Percentiles rank a stretch among this genome's conserved stretches.
These are phyloP conservation scores for Peniophora sp. DNA, from an alignment of 1,284 basidiomycete genomes.

Conservation along the genomic window DNA sequence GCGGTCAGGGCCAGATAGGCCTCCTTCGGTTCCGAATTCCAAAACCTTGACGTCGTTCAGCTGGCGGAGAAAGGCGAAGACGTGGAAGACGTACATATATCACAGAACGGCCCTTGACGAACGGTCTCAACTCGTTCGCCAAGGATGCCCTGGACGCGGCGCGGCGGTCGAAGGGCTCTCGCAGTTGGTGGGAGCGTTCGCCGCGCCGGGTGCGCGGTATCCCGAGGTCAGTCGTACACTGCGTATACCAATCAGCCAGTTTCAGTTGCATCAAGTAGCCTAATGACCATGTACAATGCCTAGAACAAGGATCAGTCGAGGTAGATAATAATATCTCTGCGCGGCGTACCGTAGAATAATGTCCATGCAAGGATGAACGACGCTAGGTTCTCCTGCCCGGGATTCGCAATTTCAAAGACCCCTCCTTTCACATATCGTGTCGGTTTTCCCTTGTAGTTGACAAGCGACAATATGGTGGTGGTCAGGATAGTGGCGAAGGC, in stretches of 20 bases:
- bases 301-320: not conserved
- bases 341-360: constrained; percentile 73
- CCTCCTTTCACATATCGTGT: constrained; percentile 55
- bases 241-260: not conserved
- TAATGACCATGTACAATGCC: not conserved
- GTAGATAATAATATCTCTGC: not conserved
- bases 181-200: too few relatives aligned
- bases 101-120: too few relatives aligned
- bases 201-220: too few relatives aligned
- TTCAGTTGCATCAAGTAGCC: not conserved
- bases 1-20: too few relatives aligned
- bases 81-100: too few relatives aligned
- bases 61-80: too few relatives aligned
- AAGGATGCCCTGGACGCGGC: too few relatives aligned
- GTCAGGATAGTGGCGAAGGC: constrained; percentile 58
- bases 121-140: too few relatives aligned
- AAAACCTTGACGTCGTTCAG: too few relatives aligned
- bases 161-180: too few relatives aligned
- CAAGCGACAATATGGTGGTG: constrained; percentile 50
- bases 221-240: not conserved
- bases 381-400: constrained; percentile 80
- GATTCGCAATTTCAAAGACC: constrained; percentile 59
- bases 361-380: constrained; percentile 89
- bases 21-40: too few relatives aligned
- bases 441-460: constrained; percentile 63